Evolutionary conservation across 2,329 filamentous ascomycete genomes (phyloP).

Genomic region (Diaporthe vaccinii): DNA sequence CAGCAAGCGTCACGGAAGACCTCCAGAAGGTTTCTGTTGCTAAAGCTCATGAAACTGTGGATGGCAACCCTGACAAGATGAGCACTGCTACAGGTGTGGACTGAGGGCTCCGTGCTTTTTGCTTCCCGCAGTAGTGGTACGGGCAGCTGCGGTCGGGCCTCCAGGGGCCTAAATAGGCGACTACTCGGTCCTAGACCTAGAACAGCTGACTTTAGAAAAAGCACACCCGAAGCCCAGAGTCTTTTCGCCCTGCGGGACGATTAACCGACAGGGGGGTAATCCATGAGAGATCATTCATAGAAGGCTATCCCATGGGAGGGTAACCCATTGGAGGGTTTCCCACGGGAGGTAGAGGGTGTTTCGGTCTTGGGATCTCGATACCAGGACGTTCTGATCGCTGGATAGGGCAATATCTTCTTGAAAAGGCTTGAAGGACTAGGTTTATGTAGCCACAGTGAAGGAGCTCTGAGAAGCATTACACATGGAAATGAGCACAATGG

Average conservation of each 20-base stretch:
- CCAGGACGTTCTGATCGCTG: not conserved
- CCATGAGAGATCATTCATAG: too few relatives aligned
- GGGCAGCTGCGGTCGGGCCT: too few relatives aligned
- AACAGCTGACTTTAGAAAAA: too few relatives aligned
- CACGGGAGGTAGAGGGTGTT: too few relatives aligned
- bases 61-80: not conserved
- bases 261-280: too few relatives aligned
- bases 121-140: not conserved
- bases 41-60: not conserved
- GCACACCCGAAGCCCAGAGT: too few relatives aligned
- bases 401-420: not conserved
- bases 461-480: not conserved
- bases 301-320: too few relatives aligned
- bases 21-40: slow-evolving; percentile 1
- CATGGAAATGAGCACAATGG: not conserved
- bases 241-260: too few relatives aligned
- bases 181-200: too few relatives aligned
- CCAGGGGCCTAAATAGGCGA: too few relatives aligned
- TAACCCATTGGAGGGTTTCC: too few relatives aligned
- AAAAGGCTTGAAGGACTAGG: not conserved
- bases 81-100: not conserved
- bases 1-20: not conserved
- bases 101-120: not conserved
- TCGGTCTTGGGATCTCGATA: not conserved
- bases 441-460: not conserved